Percentiles rank a stretch among this genome's conserved stretches.
phyloP scores from a whole-genome alignment of 2,329 filamentous ascomycete genomes.

The Sclerotinia glacialis region DNA sequence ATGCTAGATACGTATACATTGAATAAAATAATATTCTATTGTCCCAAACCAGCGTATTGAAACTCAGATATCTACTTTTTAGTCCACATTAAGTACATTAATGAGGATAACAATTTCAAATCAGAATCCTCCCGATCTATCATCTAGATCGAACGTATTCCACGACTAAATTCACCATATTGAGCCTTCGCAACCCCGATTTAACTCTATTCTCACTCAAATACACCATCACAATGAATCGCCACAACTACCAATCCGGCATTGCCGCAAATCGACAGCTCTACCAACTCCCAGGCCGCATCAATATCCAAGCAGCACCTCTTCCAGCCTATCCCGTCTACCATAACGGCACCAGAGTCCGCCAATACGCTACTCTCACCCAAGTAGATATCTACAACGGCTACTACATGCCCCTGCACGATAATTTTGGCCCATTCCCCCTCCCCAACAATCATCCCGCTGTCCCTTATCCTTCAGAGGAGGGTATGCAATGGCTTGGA shows the following conservation, averaged over 20 bases:
- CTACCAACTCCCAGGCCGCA: not conserved
- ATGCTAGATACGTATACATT: rapidly evolving
- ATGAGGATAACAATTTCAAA: not conserved
- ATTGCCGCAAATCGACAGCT: too few species aligned
- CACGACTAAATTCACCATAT: too few species aligned
- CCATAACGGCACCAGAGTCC: not conserved
- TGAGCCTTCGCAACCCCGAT: rapidly evolving
- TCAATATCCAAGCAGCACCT: not conserved
- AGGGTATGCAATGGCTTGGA: not conserved
- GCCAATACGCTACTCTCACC: not conserved
- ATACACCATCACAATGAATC: not conserved
- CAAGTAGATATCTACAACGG: not conserved
- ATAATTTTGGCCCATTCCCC: not conserved
- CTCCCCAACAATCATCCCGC: not conserved
- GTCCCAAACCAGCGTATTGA: not conserved
- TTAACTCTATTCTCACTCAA: rapidly evolving
- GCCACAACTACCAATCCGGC: not conserved
- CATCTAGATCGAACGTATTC: not conserved
- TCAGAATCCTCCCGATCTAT: rapidly evolving
- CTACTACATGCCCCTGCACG: not conserved
- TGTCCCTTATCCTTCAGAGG: not conserved
- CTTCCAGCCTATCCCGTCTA: not conserved
- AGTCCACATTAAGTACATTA: not conserved
- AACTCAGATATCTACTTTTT: rapidly evolving
- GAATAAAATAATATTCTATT: not conserved